Evolutionary conservation across 2,329 filamentous ascomycete genomes (phyloP).

Genomic region (Hansfordia pulvinata): DNA sequence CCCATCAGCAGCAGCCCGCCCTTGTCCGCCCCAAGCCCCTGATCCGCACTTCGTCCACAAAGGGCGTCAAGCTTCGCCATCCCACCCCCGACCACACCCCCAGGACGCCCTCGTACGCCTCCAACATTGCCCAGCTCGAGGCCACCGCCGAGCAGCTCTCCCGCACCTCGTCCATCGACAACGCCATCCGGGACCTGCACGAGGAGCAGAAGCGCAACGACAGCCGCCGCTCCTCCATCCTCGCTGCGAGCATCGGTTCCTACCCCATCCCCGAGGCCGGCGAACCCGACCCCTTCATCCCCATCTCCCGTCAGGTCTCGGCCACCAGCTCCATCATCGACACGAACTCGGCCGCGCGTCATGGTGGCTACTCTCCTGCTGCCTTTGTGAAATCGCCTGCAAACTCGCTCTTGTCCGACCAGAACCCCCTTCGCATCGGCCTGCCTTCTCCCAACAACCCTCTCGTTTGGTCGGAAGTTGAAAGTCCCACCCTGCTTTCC

Average conservation of each 20-base stretch:
- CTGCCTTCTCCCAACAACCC: conserved; percentile 23
- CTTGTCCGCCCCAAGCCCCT: conserved; percentile 25
- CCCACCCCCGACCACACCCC: conserved; percentile 49
- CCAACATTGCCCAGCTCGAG: conserved; percentile 62
- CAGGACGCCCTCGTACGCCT: conserved; percentile 45
- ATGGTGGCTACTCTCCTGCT: conserved; percentile 56
- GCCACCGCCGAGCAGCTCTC: conserved; percentile 63
- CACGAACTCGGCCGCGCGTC: conserved; percentile 50
- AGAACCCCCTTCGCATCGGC: no score
- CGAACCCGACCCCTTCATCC: conserved; percentile 15
- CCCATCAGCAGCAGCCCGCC: conserved; percentile 7
- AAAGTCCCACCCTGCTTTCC: conserved; percentile 26
- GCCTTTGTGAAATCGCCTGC: conserved; percentile 56
- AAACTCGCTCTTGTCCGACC: conserved; percentile 43
- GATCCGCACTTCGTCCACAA: conserved; percentile 30
- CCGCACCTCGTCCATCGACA: conserved; percentile 61
- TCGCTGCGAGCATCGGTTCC: conserved; percentile 31
- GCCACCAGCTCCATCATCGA: conserved; percentile 51
- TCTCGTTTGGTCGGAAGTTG: conserved; percentile 36
- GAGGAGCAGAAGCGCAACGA: conserved; percentile 57
- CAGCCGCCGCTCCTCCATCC: conserved; percentile 50
- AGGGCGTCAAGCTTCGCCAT: conserved; percentile 34
- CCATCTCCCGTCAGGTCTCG: conserved; percentile 29
- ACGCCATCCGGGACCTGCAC: conserved; percentile 63
- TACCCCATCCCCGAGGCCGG: conserved; percentile 13